A percentile compares a stretch with the other conserved stretches of the same genome.
Evolutionary conservation across 139 green algal genomes (phyloP).

Genomic region (Auxenochlorella pyrenoidosa): DNA sequence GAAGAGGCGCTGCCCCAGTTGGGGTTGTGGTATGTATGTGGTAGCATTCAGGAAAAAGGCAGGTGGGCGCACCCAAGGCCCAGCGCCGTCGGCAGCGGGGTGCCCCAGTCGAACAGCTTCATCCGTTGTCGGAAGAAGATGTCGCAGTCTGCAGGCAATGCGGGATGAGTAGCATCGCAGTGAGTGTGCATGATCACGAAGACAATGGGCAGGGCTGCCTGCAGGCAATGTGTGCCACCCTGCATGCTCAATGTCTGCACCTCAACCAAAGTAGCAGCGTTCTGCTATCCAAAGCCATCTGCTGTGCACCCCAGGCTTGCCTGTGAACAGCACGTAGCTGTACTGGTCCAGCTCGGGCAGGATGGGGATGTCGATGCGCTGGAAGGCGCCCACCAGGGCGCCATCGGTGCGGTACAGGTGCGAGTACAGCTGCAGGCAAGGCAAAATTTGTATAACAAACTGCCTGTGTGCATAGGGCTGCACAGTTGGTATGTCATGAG

Average conservation of each 20-base stretch:
- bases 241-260: too few relatives aligned
- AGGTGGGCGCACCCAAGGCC: constrained; percentile 14
- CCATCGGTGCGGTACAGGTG: constrained; percentile 24
- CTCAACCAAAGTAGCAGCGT: background rate
- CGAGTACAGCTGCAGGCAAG: background rate
- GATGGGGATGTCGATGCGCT: constrained; percentile 36
- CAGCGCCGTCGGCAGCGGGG: background rate
- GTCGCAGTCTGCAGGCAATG: constrained; percentile 11
- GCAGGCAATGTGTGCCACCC: too few relatives aligned
- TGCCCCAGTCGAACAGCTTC: constrained; percentile 33
- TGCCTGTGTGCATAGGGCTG: too few relatives aligned
- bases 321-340: constrained; percentile 28
- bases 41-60: background rate
- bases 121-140: constrained; percentile 20
- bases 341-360: constrained; percentile 25
- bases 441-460: too few relatives aligned
- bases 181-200: too few relatives aligned
- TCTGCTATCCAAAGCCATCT: background rate
- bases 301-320: background rate
- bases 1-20: too few relatives aligned
- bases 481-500: too few relatives aligned
- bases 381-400: constrained; percentile 21
- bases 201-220: too few relatives aligned
- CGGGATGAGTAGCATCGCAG: too few relatives aligned
- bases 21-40: too few relatives aligned